Base-by-base conservation (phyloP, 768 basidiomycete species). In the Inosperma sp. region DNA sequence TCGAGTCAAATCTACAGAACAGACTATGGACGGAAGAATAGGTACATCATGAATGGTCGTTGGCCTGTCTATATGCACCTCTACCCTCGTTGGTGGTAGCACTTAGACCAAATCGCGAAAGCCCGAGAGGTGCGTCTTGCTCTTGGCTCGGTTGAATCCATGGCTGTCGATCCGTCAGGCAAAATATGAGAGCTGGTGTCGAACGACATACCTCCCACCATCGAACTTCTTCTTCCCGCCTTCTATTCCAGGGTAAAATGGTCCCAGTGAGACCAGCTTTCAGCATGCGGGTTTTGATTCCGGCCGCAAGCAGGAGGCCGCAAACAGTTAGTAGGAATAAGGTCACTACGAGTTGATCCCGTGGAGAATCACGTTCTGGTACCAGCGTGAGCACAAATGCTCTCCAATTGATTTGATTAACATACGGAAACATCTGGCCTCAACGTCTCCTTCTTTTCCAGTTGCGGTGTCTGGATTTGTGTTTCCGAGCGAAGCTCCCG, bases 371-470 rank as follows among this genome's bases (percentile, higher is more conserved):
- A 54, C 93, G 82, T 72, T 94, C 93, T 95, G 68, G 48, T 62
- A 62, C 47, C 49, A 52, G 42, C 55, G 48, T 34, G 34, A 51
- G 25, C 37, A 8, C 13, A 21, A 30, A 29, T 37, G 17, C 41
- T 34, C 52, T 21, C 12, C 49, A 48, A 17, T 7, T 36, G 58
- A 57, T 9, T 30, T 29, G 51, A 41, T 29, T 31, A 23, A 78
- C 92, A 62, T 69, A 95, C 93, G 90, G 72, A 95, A 95, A 76
- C 93, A 96, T 65, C 93, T 76, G 51, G 93, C 92, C 72, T 94
- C 92, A 19, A 96, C 90, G 67, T 95, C 92, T 35, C 93, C 93
- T 67, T 95, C 93, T 64, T 88, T 93, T 27, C 93, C 93, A 5
- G 92, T 94, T 10, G 88, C 91, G 14, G 88, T 93, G 67, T 96